Evolutionary conservation across 768 basidiomycete species (phyloP), one percentile per base, ranked within the genome.

Genomic region (Clavulina sp.): DNA sequence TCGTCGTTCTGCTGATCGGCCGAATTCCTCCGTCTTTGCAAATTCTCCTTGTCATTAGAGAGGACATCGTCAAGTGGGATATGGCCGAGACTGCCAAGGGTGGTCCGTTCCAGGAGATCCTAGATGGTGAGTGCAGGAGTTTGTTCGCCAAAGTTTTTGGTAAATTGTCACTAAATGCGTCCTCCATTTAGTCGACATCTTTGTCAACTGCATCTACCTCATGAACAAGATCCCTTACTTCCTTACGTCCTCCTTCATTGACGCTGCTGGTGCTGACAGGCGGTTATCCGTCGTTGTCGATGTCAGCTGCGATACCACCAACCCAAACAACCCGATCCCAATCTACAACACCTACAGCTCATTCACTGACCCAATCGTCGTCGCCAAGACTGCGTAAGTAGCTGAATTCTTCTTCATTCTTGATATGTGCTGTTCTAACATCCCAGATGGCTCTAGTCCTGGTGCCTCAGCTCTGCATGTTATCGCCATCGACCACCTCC

Each of bases 151-250:
- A 32, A 19, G 5, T 13, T 34, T 41, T 51, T 9, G 5, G 13
- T 48, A 48, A 50, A 16, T 16, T n/a, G 48, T 51, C 9, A 5
- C 5, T 31, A n/a, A 31, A 29, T 21, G 36, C 41, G 34, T 18
- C 36, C 24, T 56, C 38, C 29, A 16, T 9, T 13, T 55, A 71
- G 93, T 89, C 56, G 93, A 99, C 68, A 79, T 99, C 60, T 96
- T 99, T 61, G 78, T 97, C 73, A 99, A 99, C 70, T 97, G 95
- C 74, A 99, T 99, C 65, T 97, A 97, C 66, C 80, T 99, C 48
- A 80, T 78, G n/a, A 76, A 80, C 18, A 64, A 71, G 54, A 89
- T 93, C 51, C 87, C 88, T 0, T 69, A 79, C n/a, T 97, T 96
- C 65, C 54, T 95, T 46, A 79, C 79, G 3, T 63, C 68, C 26